A percentile compares a stretch with the other conserved stretches of the same genome.
Conservation (phyloP, 768 basidiomycete species). For the Cyathus striatus region DNA sequence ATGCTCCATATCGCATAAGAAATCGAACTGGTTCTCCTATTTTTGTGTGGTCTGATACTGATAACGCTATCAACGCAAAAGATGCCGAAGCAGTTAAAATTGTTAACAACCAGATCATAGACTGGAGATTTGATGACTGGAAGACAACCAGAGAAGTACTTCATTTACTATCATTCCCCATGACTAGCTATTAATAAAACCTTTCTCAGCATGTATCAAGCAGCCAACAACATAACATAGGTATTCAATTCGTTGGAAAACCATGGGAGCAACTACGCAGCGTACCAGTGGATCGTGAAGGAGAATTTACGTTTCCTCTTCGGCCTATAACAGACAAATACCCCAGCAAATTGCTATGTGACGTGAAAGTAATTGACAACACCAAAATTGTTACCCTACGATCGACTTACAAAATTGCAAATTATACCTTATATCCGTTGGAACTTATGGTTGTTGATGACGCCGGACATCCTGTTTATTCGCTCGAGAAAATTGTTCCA, state of each 20-base stretch:
- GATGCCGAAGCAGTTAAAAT: constrained; percentile 55
- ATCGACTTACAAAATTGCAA: constrained; percentile 89
- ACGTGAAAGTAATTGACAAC: constrained; percentile 85
- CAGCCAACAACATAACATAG: constrained; percentile 81
- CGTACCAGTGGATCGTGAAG: constrained; percentile 91
- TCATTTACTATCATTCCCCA: neutral
- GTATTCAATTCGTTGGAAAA: constrained; percentile 78
- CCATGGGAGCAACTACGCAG: constrained; percentile 86
- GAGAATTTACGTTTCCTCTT: constrained; percentile 85
- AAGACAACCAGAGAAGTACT: constrained; percentile 86
- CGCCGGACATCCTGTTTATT: constrained; percentile 72
- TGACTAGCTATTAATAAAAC: constrained; percentile 1
- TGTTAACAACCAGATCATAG: constrained; percentile 68
- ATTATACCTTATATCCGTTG: constrained; percentile 85
- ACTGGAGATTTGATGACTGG: constrained; percentile 98
- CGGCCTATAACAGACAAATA: constrained; percentile 74
- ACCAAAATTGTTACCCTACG: constrained; percentile 92
- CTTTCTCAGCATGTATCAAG: constrained; percentile 53
- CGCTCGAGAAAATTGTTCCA: constrained; percentile 85
- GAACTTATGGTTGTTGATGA: constrained; percentile 90
- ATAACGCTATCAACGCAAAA: constrained; percentile 42
- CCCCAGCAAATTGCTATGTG: constrained; percentile 79
- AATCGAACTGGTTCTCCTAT: constrained; percentile 89
- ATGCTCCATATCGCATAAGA: constrained; percentile 88
- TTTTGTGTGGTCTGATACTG: constrained; percentile 80